These are phyloP conservation scores for Chlorella vulgaris DNA, from an alignment of 139 green algal species.

Conservation along the genomic window DNA sequence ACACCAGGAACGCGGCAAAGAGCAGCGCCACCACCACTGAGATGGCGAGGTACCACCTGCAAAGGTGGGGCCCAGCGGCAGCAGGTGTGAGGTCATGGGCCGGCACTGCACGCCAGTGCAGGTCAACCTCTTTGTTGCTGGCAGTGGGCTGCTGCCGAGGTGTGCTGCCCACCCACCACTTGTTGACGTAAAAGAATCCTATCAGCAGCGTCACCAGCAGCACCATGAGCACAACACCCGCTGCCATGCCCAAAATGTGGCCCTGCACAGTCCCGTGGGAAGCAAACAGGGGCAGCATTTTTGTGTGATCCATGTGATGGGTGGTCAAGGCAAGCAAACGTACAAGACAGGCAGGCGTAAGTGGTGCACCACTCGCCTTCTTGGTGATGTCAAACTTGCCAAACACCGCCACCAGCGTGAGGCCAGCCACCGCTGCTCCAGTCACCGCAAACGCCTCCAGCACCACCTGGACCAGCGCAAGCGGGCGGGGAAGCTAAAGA, in stretches of 20 bases:
- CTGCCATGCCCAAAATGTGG: neutral
- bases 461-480: conserved; percentile 25
- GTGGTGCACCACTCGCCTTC: conserved; percentile 41
- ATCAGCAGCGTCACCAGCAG: conserved; percentile 41
- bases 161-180: neutral
- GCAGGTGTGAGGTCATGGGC: neutral
- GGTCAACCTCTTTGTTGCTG: no score
- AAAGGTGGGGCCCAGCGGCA: no score
- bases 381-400: conserved; percentile 58
- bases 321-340: neutral
- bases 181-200: conserved; percentile 49
- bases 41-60: conserved; percentile 51
- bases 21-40: conserved; percentile 53
- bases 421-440: conserved; percentile 17
- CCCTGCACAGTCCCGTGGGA: neutral
- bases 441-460: conserved; percentile 45
- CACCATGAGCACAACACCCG: neutral
- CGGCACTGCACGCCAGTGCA: neutral
- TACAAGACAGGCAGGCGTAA: neutral
- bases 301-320: neutral
- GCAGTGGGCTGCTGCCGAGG: neutral
- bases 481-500: neutral
- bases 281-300: neutral
- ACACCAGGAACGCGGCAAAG: conserved; percentile 57
- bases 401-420: conserved; percentile 49